Evolutionary conservation across 2,329 filamentous ascomycete species (phyloP), one percentile per base, ranked within the genome.

Genomic region (Neoscytalidium dimidiatum): DNA sequence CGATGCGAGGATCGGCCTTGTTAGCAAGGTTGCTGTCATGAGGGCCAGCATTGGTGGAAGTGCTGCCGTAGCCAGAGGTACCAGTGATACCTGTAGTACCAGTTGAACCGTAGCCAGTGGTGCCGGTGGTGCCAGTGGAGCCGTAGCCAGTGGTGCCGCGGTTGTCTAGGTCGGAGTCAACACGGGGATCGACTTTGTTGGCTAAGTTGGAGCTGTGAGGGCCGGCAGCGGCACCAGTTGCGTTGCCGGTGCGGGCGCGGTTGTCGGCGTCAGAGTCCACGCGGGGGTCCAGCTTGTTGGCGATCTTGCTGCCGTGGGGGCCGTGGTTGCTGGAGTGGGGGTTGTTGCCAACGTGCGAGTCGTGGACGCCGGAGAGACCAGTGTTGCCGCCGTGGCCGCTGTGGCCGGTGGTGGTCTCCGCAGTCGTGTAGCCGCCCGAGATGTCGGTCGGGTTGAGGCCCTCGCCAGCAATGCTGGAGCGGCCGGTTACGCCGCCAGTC

Each of bases 121-220:
- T 35, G 7, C 28, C 29, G 38, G 23, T 21, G 23, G 23, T 26
- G 21, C 62, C 62, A 35, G 31, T 28, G 5, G 62, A 35, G 8
- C 62, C 62, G 31, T 52, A 23, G 13, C n/a, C n/a, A n/a, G 31
- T 31, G 23, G 26, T 29, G 33, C 53, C 53, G 31, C 62, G 62
- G 62, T 64, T 41, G 52, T 64, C 62, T 8, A 33, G 49, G 17
- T 64, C 49, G 17, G 49, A 57, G 38, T 64, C 62, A 17, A 64
- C 6, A 17, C 62, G n/a, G 7, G 62, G 62, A 21, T 64, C 62
- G 9, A 28, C 49, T 41, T 64, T 64, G 51, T 60, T 60, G n/a
- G 51, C 62, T 3, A 56, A 2, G 14, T 43, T 46, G n/a, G 53
- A 44, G 38, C 31, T 21, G 49, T 66, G 64, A 21, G 64, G 48